Conservation (phyloP, 1,284 basidiomycete genomes). For the Pterulicium gracile region DNA sequence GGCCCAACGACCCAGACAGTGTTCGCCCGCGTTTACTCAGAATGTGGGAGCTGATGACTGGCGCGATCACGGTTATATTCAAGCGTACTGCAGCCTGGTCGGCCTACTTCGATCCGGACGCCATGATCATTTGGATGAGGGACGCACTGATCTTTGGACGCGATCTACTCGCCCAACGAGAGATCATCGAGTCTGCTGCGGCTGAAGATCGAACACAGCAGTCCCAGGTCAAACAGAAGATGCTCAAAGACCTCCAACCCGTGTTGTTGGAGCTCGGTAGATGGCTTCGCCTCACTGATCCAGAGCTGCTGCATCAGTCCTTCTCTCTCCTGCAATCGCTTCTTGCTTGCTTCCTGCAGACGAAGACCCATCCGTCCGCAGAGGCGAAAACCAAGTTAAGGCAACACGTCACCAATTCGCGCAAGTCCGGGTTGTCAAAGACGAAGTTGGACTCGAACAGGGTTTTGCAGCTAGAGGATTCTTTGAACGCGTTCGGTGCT, state of each 20-base stretch:
- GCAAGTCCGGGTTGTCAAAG: constrained; percentile 31
- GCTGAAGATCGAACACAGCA: constrained; percentile 18
- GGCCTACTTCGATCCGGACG: constrained; percentile 61
- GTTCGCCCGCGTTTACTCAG: constrained; percentile 47
- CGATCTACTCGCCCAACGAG: constrained; percentile 72
- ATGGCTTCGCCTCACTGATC: constrained; percentile 87
- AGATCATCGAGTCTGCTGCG: constrained; percentile 61
- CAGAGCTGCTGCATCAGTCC: constrained; percentile 81
- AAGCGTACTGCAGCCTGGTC: constrained; percentile 78
- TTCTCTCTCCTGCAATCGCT: constrained; percentile 74
- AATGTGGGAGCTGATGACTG: constrained; percentile 79
- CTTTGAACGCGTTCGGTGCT: constrained; percentile 42
- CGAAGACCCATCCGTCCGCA: constrained; percentile 37
- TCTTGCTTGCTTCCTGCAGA: constrained; percentile 56
- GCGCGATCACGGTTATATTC: constrained; percentile 75
- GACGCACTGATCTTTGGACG: constrained; percentile 89
- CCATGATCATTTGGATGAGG: constrained; percentile 94
- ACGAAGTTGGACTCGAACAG: constrained; percentile 50
- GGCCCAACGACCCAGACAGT: constrained; percentile 28
- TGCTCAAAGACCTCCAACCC: constrained; percentile 70
- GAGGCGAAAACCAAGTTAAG: constrained; percentile 43
- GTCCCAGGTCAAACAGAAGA: constrained; percentile 50
- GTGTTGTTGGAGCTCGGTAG: constrained; percentile 69
- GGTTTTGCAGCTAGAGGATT: constrained; percentile 44
- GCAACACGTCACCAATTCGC: constrained; percentile 47